phyloP scores from a whole-genome alignment of 495 filamentous ascomycete genomes.

The Penicillium goetzii region DNA sequence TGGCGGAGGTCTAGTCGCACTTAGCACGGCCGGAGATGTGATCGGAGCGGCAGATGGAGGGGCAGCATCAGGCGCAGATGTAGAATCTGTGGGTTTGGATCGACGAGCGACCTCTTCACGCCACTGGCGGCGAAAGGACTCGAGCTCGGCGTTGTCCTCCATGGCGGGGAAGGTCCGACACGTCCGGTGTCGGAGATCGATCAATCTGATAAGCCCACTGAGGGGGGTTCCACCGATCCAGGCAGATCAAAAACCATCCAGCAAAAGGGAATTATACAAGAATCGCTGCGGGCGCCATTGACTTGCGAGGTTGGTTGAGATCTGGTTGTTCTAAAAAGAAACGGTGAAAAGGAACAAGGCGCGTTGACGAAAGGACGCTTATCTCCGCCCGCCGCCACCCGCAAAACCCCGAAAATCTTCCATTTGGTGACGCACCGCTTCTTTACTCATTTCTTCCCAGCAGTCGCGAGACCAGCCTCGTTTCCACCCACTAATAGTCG shows the following conservation, averaged over 20 bases:
- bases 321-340: background rate
- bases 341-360: background rate
- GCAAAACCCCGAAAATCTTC: conserved; percentile 39
- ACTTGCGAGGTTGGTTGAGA: conserved; percentile 4
- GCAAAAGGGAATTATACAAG: conserved; percentile 14
- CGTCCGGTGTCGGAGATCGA: conserved; percentile 36
- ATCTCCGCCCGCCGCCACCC: conserved; percentile 39
- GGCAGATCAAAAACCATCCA: conserved; percentile 4
- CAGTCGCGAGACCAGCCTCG: conserved; percentile 7
- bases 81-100: conserved; percentile 35
- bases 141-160: conserved; percentile 72
- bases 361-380: conserved; percentile 23
- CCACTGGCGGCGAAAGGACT: conserved; percentile 82
- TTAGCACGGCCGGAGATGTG: conserved; percentile 19
- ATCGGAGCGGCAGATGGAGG: conserved; percentile 28
- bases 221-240: conserved; percentile 17
- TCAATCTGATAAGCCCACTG: conserved; percentile 37
- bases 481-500: conserved; percentile 1
- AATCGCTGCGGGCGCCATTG: conserved; percentile 18
- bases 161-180: conserved; percentile 41
- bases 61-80: conserved; percentile 27
- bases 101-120: conserved; percentile 73
- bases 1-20: conserved; percentile 35
- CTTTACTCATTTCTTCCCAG: conserved; percentile 6
- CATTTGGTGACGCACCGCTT: conserved; percentile 25